Evolutionary conservation across 2,329 filamentous ascomycete genomes (phyloP), one percentile per base, ranked within the genome.

Genomic region (Pyrenochaeta sp.): DNA sequence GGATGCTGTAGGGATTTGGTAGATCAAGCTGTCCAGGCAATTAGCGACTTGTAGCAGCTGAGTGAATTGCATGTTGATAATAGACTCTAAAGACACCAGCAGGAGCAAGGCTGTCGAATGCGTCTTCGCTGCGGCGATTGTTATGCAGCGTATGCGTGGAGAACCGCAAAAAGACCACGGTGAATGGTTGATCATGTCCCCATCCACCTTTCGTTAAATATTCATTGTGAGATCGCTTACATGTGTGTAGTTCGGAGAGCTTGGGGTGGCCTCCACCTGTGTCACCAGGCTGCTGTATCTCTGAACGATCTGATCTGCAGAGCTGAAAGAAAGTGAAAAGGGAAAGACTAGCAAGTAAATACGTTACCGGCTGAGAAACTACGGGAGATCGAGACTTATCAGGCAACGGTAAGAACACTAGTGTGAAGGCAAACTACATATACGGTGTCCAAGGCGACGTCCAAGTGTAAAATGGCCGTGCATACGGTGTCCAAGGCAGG

Each of bases 371-470:
- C 15, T n/a, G 22, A 32, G 43, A 3, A 27, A n/a, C 19, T 19
- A 28, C 22, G 49, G 28, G 25, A 34, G 25, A 39, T 28, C 37
- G 9, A 46, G 28, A 27, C 15, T 28, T n/a, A 34, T 28, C 48
- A 52, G 52, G 50, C 56, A 52, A 54, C 52, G 36, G 25, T 34
- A 22, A 44, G 8, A 19, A 39, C 27, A 30, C 55, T 36, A 25
- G 36, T 42, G 32, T 6, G 10, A 43, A 47, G 32, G 3, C 53
- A 46, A 40, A 56, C 12, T 56, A 64, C 24, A 56, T 64, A 61
- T 50, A 42, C n/a, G 62, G 66, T 28, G 58, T 64, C 64, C 52
- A 53, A 36, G 12, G 2, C 45, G 28, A 34, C 2, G 48, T 9
- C 28, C 43, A 54, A n/a, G 15, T 44, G n/a, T 49, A 37, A 34